phyloP scores from a whole-genome alignment of 2,329 filamentous ascomycete genomes.

The Cladosporium velox region DNA sequence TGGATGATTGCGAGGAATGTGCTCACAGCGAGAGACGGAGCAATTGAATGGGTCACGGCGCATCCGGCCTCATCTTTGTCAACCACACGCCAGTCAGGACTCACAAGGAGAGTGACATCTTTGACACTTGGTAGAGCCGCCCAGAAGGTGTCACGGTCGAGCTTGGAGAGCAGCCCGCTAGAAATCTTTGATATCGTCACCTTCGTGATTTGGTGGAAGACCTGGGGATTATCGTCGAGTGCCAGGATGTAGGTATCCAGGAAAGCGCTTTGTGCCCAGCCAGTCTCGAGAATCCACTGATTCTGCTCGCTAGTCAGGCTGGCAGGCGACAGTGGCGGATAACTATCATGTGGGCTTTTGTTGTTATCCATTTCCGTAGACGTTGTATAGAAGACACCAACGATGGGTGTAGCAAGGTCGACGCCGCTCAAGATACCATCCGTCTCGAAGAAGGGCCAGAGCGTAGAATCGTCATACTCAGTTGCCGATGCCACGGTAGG shows the following conservation, averaged over 20 bases:
- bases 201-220: constrained; percentile 58
- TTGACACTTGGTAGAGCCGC: constrained; percentile 55
- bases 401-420: neutral
- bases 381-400: constrained; percentile 10
- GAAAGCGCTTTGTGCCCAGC: constrained; percentile 69
- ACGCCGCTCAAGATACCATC: neutral
- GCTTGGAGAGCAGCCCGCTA: constrained; percentile 58
- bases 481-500: constrained; percentile 7
- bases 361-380: neutral
- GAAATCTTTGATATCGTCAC: constrained; percentile 67
- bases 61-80: constrained; percentile 54
- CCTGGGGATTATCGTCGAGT: constrained; percentile 60
- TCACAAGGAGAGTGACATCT: constrained; percentile 60
- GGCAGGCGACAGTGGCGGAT: constrained; percentile 2
- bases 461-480: constrained; percentile 24
- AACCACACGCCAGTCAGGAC: constrained; percentile 67
- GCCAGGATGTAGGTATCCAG: constrained; percentile 67
- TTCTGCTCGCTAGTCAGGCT: constrained; percentile 62
- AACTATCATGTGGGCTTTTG: too few relatives aligned
- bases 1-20: constrained; percentile 57
- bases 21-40: constrained; percentile 54
- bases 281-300: constrained; percentile 68
- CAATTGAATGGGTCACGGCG: constrained; percentile 52
- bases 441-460: constrained; percentile 28
- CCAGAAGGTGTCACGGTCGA: constrained; percentile 65